Conservation (phyloP, 1,284 basidiomycete species). For the Fistulinella cinereoalba region DNA sequence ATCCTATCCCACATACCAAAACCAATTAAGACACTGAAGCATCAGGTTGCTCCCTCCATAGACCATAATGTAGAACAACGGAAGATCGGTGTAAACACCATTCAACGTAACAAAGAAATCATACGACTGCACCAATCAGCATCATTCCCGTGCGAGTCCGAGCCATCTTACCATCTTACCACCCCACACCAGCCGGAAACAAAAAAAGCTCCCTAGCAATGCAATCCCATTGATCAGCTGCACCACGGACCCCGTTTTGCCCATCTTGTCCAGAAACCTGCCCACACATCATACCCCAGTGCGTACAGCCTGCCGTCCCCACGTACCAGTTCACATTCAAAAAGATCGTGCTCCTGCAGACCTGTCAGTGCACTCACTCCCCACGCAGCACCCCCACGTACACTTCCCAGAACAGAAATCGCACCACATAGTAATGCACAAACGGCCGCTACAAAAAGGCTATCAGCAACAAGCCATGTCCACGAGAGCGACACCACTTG, state of each 20-base stretch:
- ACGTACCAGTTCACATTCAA: slow-evolving; percentile 71
- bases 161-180: slow-evolving; percentile 50
- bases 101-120: slow-evolving; percentile 58
- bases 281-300: no score
- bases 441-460: slow-evolving; percentile 60
- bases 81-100: slow-evolving; percentile 46
- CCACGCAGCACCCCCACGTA: slow-evolving; percentile 35
- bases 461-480: slow-evolving; percentile 4
- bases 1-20: slow-evolving; percentile 51
- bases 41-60: slow-evolving; percentile 57
- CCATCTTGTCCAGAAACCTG: slow-evolving; percentile 74
- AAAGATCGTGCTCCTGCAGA: slow-evolving; percentile 68
- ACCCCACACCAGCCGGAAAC: slow-evolving; percentile 63
- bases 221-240: slow-evolving; percentile 66
- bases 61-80: slow-evolving; percentile 44
- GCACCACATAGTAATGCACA: slow-evolving; percentile 64
- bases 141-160: background rate
- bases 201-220: slow-evolving; percentile 62
- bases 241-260: slow-evolving; percentile 58
- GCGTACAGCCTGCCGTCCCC: no score
- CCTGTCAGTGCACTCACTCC: slow-evolving; percentile 7
- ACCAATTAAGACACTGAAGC: slow-evolving; percentile 64
- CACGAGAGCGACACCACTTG: slow-evolving; percentile 36
- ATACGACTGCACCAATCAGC: slow-evolving; percentile 46
- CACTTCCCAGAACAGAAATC: slow-evolving; percentile 76